These are phyloP conservation scores for Komagataella phaffii DNA, from an alignment of 805 yeast species.

Conservation along the genomic window DNA sequence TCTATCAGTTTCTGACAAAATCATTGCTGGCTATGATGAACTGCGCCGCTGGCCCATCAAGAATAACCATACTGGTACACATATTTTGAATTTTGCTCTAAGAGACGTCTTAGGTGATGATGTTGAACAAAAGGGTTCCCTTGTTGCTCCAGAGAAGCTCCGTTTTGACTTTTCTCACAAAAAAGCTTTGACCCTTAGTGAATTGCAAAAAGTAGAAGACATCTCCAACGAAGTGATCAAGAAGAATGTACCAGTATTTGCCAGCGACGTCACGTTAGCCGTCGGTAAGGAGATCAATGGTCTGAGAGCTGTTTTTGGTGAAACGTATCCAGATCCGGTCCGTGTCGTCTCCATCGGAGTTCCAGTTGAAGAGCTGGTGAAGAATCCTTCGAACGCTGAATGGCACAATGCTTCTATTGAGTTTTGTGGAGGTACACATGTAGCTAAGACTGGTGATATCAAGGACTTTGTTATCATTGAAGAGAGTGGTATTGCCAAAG, in stretches of 20 bases:
- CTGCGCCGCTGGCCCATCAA: constrained; percentile 92
- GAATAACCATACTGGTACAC: constrained; percentile 98
- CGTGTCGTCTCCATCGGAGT: constrained; percentile 94
- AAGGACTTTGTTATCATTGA: constrained; percentile 82
- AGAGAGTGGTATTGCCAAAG: constrained; percentile 97
- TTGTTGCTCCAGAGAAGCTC: constrained; percentile 89
- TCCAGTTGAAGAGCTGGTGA: constrained; percentile 69
- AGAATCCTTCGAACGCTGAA: constrained; percentile 53
- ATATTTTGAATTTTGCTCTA: constrained; percentile 79
- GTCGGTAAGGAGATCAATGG: constrained; percentile 68
- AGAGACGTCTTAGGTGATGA: constrained; percentile 77
- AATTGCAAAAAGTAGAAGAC: constrained; percentile 63
- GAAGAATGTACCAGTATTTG: constrained; percentile 57
- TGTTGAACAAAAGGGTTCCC: constrained; percentile 92
- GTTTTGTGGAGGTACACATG: constrained; percentile 99
- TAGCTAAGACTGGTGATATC: constrained; percentile 82
- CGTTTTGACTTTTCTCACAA: constrained; percentile 95
- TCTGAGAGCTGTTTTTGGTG: constrained; percentile 96
- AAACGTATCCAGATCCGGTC: constrained; percentile 97
- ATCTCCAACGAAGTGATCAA: constrained; percentile 63
- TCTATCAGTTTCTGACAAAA: constrained; percentile 50
- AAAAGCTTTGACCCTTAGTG: constrained; percentile 61
- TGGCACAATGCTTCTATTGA: constrained; percentile 80
- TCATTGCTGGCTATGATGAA: constrained; percentile 84
- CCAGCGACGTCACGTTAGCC: constrained; percentile 69